These are phyloP conservation scores for Rhodotorula sp. DNA, from an alignment of 1,284 basidiomycete genomes.

Conservation along the genomic window DNA sequence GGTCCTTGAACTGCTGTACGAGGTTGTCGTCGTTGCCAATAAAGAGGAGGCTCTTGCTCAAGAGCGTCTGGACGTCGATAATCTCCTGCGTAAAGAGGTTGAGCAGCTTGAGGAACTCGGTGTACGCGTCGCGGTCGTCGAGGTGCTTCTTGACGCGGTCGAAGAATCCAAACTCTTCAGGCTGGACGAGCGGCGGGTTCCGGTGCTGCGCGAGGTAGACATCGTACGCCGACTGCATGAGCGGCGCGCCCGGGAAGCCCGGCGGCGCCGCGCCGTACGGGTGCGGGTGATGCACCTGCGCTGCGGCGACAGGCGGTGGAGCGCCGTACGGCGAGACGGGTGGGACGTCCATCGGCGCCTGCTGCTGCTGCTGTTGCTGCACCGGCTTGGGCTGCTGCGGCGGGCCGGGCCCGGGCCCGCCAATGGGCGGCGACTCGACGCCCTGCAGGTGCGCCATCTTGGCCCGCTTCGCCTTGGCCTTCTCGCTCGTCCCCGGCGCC, in stretches of 20 bases:
- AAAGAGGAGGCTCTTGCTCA: constrained; percentile 78
- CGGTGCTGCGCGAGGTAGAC: constrained; percentile 38
- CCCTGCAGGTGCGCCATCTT: constrained; percentile 28
- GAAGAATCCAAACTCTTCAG: constrained; percentile 91
- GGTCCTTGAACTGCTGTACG: constrained; percentile 79
- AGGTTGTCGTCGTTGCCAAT: constrained; percentile 76
- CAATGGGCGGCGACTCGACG: constrained; percentile 30
- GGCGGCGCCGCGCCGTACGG: constrained; percentile 38
- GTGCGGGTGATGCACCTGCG: constrained; percentile 22
- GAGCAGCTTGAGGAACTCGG: constrained; percentile 93
- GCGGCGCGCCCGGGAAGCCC: constrained; percentile 39
- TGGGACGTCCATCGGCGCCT: not conserved
- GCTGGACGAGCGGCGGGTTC: constrained; percentile 58
- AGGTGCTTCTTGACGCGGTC: constrained; percentile 85
- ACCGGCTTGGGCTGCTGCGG: not conserved
- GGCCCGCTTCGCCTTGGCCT: constrained; percentile 40
- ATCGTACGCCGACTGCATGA: constrained; percentile 42
- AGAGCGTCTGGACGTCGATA: constrained; percentile 79
- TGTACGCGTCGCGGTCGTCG: constrained; percentile 82
- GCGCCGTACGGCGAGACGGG: constrained; percentile 17
- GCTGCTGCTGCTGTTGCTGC: constrained; percentile 7
- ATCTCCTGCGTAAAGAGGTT: constrained; percentile 94
- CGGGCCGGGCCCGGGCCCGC: not conserved
- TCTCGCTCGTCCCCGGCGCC: constrained; percentile 42
- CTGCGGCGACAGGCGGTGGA: not conserved